phyloP scores from a whole-genome alignment of 805 yeast species.

The Kluyveromyces starmeri region DNA sequence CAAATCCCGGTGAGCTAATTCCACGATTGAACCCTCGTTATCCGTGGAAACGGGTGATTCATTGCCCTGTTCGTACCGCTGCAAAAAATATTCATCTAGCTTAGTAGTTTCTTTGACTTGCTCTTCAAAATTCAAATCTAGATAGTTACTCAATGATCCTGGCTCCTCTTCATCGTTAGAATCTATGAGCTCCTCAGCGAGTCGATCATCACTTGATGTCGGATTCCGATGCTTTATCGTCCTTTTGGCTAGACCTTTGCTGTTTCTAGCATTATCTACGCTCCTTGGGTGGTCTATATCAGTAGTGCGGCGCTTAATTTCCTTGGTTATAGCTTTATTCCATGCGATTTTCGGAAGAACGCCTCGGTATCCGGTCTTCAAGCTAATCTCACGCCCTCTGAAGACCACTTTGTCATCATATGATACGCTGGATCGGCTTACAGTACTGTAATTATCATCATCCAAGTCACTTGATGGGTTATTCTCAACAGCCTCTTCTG shows the following conservation, averaged over 20 bases:
- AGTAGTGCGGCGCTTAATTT: conserved; percentile 1
- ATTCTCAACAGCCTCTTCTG: background rate
- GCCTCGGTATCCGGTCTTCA: conserved; percentile 26
- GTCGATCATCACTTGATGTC: conserved; percentile 10
- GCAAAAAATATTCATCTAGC: background rate
- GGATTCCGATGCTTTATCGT: conserved; percentile 6
- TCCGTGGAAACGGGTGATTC: background rate
- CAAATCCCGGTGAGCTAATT: background rate
- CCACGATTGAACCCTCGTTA: conserved; percentile 1
- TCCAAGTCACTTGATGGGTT: conserved; percentile 1
- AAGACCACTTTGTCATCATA: conserved; percentile 9
- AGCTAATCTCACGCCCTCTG: conserved; percentile 22
- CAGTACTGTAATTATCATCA: background rate
- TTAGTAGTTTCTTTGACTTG: background rate
- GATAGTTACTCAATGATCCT: background rate
- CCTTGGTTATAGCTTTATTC: conserved; percentile 17
- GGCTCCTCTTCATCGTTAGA: conserved; percentile 12
- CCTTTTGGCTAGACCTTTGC: conserved; percentile 23
- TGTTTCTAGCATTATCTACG: no score
- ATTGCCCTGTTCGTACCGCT: background rate
- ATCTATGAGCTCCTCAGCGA: conserved; percentile 18
- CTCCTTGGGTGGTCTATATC: no score
- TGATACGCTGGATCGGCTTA: background rate
- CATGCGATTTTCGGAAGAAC: conserved; percentile 26
- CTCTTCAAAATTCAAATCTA: background rate